Conservation (phyloP, 306 rosid genomes). For the Oemleria cerasiformis region DNA sequence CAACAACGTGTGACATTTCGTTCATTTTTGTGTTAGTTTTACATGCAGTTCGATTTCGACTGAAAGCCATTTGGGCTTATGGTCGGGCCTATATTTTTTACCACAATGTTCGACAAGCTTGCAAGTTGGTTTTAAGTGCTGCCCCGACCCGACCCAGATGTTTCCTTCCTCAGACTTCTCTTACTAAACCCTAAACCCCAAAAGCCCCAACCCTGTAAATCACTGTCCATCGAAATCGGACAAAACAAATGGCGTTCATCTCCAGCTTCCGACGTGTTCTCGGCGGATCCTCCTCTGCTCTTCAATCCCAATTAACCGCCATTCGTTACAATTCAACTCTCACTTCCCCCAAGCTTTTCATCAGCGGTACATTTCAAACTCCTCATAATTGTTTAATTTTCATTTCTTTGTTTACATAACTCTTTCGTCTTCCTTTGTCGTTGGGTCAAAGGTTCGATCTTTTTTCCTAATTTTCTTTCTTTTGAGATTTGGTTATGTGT, state of each 20-base stretch:
- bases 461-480: background rate
- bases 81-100: background rate
- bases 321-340: slow-evolving; percentile 71
- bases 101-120: background rate
- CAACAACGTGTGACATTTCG: too few relatives aligned
- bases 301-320: slow-evolving; percentile 36
- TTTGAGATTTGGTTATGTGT: background rate
- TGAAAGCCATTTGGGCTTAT: background rate
- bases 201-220: background rate
- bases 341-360: slow-evolving; percentile 71
- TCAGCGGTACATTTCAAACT: slow-evolving; percentile 46
- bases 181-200: slow-evolving; percentile 16
- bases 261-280: slow-evolving; percentile 42
- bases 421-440: background rate
- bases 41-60: too few relatives aligned
- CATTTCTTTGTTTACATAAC: background rate
- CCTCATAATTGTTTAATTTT: background rate
- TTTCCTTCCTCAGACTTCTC: too few relatives aligned
- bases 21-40: too few relatives aligned
- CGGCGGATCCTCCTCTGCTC: slow-evolving; percentile 33
- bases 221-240: background rate
- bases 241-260: slow-evolving; percentile 48
- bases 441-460: background rate
- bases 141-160: slow-evolving; percentile 1
- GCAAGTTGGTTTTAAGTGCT: background rate